phyloP scores from a whole-genome alignment of 2,329 filamentous ascomycete species.

The Phaeosphaeriaceae sp. region DNA sequence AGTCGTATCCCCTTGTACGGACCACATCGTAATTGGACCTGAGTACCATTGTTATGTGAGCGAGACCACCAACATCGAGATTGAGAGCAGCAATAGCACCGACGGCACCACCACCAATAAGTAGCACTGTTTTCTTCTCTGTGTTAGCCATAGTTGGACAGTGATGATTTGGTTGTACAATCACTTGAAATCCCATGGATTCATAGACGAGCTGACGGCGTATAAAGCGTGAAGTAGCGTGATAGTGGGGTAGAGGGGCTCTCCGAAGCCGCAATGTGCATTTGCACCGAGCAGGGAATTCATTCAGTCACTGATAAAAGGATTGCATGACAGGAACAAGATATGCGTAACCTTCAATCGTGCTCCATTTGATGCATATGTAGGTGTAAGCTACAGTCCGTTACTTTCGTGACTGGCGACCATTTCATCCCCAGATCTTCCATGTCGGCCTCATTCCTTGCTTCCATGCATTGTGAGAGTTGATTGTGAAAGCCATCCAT shows the following conservation, averaged over 20 bases:
- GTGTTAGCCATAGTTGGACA: constrained; percentile 29
- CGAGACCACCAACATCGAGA: constrained; percentile 58
- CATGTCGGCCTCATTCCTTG: constrained; percentile 35
- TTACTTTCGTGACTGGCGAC: constrained; percentile 44
- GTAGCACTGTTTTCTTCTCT: constrained; percentile 52
- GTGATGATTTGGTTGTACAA: not conserved
- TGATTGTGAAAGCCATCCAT: constrained; percentile 44
- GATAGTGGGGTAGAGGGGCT: constrained; percentile 35
- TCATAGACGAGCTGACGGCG: not conserved
- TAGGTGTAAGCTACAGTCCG: constrained; percentile 49
- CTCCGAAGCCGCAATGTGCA: not conserved
- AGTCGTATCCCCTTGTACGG: constrained; percentile 57
- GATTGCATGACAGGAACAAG: not conserved
- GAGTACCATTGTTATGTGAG: constrained; percentile 61
- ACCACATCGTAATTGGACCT: constrained; percentile 63
- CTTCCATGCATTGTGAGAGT: constrained; percentile 40
- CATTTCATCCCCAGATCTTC: constrained; percentile 41
- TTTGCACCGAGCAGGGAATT: not conserved
- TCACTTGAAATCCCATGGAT: not conserved
- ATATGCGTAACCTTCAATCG: constrained; percentile 41
- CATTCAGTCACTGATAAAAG: not conserved
- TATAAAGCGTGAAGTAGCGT: constrained; percentile 2
- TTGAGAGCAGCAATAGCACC: constrained; percentile 64
- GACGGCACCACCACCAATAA: constrained; percentile 63
- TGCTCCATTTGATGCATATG: constrained; percentile 50